phyloP scores from a whole-genome alignment of 1,284 basidiomycete species.

The Ganoderma resinaceum region DNA sequence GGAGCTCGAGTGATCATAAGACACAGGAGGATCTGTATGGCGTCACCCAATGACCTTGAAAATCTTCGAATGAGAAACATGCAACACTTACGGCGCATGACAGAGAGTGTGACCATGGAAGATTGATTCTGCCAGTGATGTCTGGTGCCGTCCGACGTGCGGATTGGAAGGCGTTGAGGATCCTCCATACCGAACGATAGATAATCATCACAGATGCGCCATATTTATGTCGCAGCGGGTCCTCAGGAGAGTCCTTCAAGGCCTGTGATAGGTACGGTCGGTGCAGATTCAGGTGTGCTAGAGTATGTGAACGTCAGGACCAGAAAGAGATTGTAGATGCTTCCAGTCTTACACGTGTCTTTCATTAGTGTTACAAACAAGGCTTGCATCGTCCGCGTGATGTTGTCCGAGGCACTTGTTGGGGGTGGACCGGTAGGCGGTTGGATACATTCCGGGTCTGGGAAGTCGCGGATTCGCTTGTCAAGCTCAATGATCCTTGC shows the following conservation, averaged over 20 bases:
- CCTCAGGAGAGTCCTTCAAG: slow-evolving; percentile 60
- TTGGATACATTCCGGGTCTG: slow-evolving; percentile 54
- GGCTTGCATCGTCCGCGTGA: slow-evolving; percentile 47
- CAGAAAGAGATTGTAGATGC: neutral
- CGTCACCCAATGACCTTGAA: neutral
- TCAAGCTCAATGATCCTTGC: slow-evolving; percentile 51
- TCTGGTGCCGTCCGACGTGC: slow-evolving; percentile 49
- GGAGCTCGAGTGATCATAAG: slow-evolving; percentile 67
- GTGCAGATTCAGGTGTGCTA: slow-evolving; percentile 73
- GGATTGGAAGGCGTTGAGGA: slow-evolving; percentile 57
- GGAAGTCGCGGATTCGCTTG: slow-evolving; percentile 52
- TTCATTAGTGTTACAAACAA: slow-evolving; percentile 59
- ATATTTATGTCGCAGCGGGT: slow-evolving; percentile 66
- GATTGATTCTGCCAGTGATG: slow-evolving; percentile 51
- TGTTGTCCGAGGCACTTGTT: slow-evolving; percentile 23
- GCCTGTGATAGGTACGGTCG: slow-evolving; percentile 74
- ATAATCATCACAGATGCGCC: slow-evolving; percentile 71
- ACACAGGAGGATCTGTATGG: slow-evolving; percentile 68
- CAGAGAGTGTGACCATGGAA: slow-evolving; percentile 68
- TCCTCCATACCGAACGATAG: slow-evolving; percentile 73
- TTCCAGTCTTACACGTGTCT: slow-evolving; percentile 54
- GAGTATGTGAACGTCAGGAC: neutral
- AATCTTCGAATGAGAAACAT: neutral
- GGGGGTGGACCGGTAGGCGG: slow-evolving; percentile 35
- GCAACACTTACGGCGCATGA: slow-evolving; percentile 62